Evolutionary conservation across 2,329 filamentous ascomycete species (phyloP).

Genomic region (Alternaria triticimaculans): DNA sequence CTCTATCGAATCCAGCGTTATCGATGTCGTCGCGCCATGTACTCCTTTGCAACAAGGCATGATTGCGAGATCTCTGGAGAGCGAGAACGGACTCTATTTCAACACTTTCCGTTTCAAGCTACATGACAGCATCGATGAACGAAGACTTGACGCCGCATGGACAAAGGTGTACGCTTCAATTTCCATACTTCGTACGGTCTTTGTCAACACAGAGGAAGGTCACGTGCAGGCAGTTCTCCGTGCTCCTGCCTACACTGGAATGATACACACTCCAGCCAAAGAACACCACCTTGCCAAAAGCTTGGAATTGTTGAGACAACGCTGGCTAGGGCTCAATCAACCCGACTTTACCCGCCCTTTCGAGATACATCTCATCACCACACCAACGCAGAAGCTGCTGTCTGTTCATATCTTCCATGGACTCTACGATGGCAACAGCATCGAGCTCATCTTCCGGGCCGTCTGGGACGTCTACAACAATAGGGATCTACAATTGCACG

Average conservation of each 20-base stretch:
- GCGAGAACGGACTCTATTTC: conserved; percentile 70
- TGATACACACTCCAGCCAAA: conserved; percentile 23
- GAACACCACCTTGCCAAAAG: conserved; percentile 25
- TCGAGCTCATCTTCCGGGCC: conserved; percentile 69
- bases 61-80: conserved; percentile 72
- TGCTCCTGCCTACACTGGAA: conserved; percentile 31
- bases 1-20: conserved; percentile 55
- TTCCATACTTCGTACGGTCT: conserved; percentile 74
- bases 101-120: conserved; percentile 73
- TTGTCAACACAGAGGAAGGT: conserved; percentile 75
- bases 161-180: conserved; percentile 57
- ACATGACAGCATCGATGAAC: conserved; percentile 51
- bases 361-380: conserved; percentile 55
- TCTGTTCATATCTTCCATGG: conserved; percentile 80
- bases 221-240: conserved; percentile 75
- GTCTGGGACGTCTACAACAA: conserved; percentile 62
- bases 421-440: conserved; percentile 83
- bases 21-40: conserved; percentile 81
- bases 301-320: conserved; percentile 47
- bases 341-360: conserved; percentile 60
- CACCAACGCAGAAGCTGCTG: conserved; percentile 51
- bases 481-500: conserved; percentile 31
- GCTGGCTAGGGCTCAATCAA: conserved; percentile 64
- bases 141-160: conserved; percentile 66
- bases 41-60: conserved; percentile 88